phyloP scores from a whole-genome alignment of 1,284 basidiomycete species.

The Sphaerobolus stellatus region DNA sequence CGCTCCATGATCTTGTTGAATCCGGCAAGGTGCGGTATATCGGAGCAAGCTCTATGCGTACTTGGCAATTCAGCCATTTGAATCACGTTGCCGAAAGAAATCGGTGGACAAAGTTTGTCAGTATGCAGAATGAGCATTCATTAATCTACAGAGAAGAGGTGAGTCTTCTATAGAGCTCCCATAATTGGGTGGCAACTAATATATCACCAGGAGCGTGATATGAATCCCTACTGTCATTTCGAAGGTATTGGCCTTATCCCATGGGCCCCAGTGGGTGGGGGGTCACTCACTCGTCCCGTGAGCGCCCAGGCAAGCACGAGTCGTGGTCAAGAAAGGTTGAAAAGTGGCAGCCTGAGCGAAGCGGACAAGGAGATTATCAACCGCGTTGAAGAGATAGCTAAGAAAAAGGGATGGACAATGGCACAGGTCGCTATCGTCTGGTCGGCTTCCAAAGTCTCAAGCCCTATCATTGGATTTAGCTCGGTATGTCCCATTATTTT shows the following conservation, averaged over 20 bases:
- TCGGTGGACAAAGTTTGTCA: slow-evolving; percentile 39
- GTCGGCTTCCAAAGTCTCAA: slow-evolving; percentile 35
- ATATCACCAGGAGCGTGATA: slow-evolving; percentile 42
- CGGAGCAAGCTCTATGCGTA: slow-evolving; percentile 40
- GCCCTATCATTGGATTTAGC: slow-evolving; percentile 40
- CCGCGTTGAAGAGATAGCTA: slow-evolving; percentile 41
- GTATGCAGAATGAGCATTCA: slow-evolving; percentile 43
- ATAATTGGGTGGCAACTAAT: background rate
- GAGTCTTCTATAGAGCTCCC: slow-evolving; percentile 10
- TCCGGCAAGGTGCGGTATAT: slow-evolving; percentile 43
- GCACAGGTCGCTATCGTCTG: slow-evolving; percentile 43
- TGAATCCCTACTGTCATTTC: slow-evolving; percentile 46
- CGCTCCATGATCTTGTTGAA: slow-evolving; percentile 42
- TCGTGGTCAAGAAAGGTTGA: slow-evolving; percentile 28
- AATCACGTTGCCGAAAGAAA: slow-evolving; percentile 38
- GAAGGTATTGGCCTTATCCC: slow-evolving; percentile 48
- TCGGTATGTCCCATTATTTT: slow-evolving; percentile 16
- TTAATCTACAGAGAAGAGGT: slow-evolving; percentile 44
- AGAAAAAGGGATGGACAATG: slow-evolving; percentile 40
- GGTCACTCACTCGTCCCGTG: slow-evolving; percentile 40
- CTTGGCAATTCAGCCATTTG: slow-evolving; percentile 43
- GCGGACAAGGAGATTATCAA: slow-evolving; percentile 37
- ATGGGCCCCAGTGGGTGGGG: slow-evolving; percentile 40
- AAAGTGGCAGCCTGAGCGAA: slow-evolving; percentile 27
- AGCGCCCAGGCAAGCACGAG: slow-evolving; percentile 28